Percentiles rank a stretch among this genome's conserved stretches.
These are phyloP conservation scores for Dendrobium nobile DNA, from an alignment of 106 monocot genomes.

Conservation along the genomic window DNA sequence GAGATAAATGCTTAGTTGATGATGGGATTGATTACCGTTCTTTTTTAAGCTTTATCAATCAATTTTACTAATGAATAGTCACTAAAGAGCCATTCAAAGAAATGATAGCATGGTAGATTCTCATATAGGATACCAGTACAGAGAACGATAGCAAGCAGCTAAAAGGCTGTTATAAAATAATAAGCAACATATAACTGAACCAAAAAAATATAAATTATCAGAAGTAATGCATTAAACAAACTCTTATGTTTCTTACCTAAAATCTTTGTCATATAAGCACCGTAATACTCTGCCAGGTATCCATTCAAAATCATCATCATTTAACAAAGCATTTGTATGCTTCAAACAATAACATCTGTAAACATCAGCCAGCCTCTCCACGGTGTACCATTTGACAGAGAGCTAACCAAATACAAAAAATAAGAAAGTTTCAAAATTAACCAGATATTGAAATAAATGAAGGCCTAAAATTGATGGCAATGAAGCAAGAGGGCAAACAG, in stretches of 20 bases:
- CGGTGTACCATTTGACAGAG: constrained; percentile 73
- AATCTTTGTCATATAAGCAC: constrained; percentile 96
- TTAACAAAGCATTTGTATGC: constrained; percentile 38
- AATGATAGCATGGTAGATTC: no score
- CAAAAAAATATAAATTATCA: neutral
- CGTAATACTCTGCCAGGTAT: constrained; percentile 95
- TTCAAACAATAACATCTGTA: constrained; percentile 58
- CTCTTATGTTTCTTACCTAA: constrained; percentile 49
- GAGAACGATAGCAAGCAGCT: no score
- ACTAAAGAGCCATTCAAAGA: no score
- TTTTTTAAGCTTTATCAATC: neutral
- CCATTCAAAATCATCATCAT: constrained; percentile 62
- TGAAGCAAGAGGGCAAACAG: constrained; percentile 46
- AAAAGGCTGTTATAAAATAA: neutral
- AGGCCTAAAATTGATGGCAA: constrained; percentile 1
- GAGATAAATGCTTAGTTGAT: neutral
- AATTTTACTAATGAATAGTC: neutral
- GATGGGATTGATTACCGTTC: neutral
- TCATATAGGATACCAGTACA: no score
- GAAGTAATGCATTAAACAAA: neutral
- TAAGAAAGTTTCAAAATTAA: neutral
- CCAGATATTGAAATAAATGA: constrained; percentile 2
- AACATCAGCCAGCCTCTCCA: constrained; percentile 80
- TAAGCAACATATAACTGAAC: neutral
- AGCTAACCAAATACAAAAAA: constrained; percentile 33